Percentiles rank a stretch among this genome's conserved stretches.
These are phyloP conservation scores for Dendrobium nobile DNA, from an alignment of 106 monocot species.

Conservation along the genomic window DNA sequence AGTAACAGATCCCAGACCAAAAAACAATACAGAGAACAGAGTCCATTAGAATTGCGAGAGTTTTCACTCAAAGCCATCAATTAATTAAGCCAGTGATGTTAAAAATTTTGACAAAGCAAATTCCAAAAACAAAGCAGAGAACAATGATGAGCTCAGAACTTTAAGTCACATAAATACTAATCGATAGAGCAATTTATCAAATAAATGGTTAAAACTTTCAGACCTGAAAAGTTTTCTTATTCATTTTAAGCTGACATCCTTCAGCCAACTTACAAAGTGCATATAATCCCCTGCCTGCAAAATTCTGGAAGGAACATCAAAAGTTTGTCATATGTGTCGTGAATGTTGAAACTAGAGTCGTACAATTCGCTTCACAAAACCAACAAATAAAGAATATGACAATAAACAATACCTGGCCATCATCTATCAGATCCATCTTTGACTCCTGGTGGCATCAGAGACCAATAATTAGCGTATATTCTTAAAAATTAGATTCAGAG, in stretches of 20 bases:
- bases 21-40: no score
- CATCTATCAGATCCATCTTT: slow-evolving; percentile 45
- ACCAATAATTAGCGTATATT: slow-evolving; percentile 7
- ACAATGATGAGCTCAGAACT: not conserved
- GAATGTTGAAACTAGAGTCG: slow-evolving; percentile 2
- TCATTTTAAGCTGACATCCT: slow-evolving; percentile 21
- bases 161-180: not conserved
- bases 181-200: not conserved
- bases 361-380: not conserved
- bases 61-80: no score
- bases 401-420: slow-evolving; percentile 35
- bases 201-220: slow-evolving; percentile 1
- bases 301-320: slow-evolving; percentile 30
- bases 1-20: no score
- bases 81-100: no score
- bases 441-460: slow-evolving; percentile 35
- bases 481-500: not conserved
- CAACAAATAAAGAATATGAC: not conserved
- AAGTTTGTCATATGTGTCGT: not conserved
- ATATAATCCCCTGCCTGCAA: slow-evolving; percentile 49
- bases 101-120: no score
- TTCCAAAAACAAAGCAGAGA: no score
- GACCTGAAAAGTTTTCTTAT: slow-evolving; percentile 26
- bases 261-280: slow-evolving; percentile 41
- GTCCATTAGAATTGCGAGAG: no score